Base-by-base conservation (phyloP, 352 stramenopile species). In the Pilasporangium apinafurcum region DNA sequence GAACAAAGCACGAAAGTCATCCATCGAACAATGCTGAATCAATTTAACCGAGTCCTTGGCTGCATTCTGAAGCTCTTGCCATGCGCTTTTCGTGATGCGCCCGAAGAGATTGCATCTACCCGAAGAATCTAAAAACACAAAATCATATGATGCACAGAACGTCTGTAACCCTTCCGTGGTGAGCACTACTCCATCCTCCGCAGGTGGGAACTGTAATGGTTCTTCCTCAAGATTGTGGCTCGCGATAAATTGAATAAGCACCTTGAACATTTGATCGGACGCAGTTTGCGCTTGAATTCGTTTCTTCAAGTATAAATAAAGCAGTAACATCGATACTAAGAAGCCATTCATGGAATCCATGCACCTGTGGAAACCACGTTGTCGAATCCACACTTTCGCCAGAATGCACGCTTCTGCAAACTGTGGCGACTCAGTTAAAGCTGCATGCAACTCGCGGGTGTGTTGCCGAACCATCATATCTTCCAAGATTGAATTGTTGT, bases 401-500 rank as follows among this genome's bases (percentile, higher is more conserved):
- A 96, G 52, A 17, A 93, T 64, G 39, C 78, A 92, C 0, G 84
- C 81, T 22, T 94, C 66, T 0, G 65, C 71, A 49, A 96, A 83
- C 38, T 83, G 63, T 8, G 71, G 60, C 1, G 71, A 87, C 34
- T 84, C 70, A 18, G 73, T 74, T 16, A 79, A 48, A 24, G 63
- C 68, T 1, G 63, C 53, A 48, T 96, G 83, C 10, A 96, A 73
- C 35, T 89, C 75, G 25, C 76, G 56, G 24, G 89, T 87, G 51
- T 96, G 87, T 21, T 81, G 62, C 2, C 69, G 69, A 31, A 93
- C 55, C 60, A 81, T 70, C 80, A 95, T 91, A 50, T 96, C 87
- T 48, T 96, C 87, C n/a, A 96, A 50, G 16, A 96, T 86, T 5
- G 75, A 63, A 45, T 89, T 95, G 59, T 96, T 96, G 78, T 96